Percentiles rank a stretch among this genome's conserved stretches.
Conservation (phyloP, 768 basidiomycete genomes). For the Serendipita sp. region DNA sequence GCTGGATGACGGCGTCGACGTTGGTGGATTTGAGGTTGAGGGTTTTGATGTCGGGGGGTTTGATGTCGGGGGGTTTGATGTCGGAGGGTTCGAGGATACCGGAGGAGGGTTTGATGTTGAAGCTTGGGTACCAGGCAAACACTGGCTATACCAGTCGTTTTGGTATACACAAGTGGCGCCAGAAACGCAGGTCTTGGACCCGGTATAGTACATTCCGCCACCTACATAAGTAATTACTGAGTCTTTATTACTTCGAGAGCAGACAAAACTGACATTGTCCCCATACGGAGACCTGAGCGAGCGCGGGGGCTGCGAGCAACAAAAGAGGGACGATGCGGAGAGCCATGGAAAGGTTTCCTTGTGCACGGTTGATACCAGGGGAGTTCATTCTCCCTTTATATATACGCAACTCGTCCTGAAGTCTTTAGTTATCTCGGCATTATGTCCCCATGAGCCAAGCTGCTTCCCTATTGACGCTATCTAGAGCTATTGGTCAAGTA, state of each 20-base stretch:
- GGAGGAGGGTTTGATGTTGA: neutral
- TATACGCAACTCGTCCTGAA: too few species aligned
- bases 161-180: neutral
- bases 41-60: neutral
- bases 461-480: too few species aligned
- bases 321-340: neutral
- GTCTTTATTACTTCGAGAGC: neutral
- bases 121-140: neutral
- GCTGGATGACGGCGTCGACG: neutral
- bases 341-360: neutral
- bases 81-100: neutral
- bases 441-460: too few species aligned
- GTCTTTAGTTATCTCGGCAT: too few species aligned
- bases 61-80: neutral
- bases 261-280: neutral
- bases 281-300: neutral
- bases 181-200: neutral
- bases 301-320: neutral
- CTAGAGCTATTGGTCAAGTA: too few species aligned
- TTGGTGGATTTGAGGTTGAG: neutral
- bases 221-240: neutral
- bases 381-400: too few species aligned
- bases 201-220: neutral
- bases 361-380: too few species aligned
- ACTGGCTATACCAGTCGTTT: conserved; percentile 1